Base-by-base conservation (phyloP, 2,329 filamentous ascomycete species). In the Didymella arachidicola region DNA sequence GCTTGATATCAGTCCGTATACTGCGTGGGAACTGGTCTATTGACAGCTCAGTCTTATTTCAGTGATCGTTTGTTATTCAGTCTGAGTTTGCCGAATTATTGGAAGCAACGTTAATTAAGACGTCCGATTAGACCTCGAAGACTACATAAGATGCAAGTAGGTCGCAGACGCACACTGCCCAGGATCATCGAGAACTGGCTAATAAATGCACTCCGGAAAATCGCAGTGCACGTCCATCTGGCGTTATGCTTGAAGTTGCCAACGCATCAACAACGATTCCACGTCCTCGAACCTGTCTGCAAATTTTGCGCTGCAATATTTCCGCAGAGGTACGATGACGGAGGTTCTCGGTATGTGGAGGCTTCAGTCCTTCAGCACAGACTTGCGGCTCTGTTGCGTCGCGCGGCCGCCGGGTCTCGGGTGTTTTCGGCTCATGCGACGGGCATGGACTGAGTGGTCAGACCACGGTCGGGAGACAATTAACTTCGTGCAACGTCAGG, bases 361-460 rank as follows among this genome's bases (percentile, higher is more conserved):
- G 46, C 29, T 54, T 12, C 25, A n/a, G 39, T 54, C 8, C 34
- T 14, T 39, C 18, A 45, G 56, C 56, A 59, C 56, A 54, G 56
- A 54, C 56, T 27, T 59, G 50, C 41, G 50, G 56, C 45, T 59
- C 50, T 59, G 56, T 53, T 59, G 50, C 22, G 45, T 59, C 50
- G 56, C 56, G 56, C 56, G 56, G 56, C 56, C 56, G 56, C 26
- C 50, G 50, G 55, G 51, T 47, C 27, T 51, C 56, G 56, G 56
- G 56, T 54, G 45, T 32, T 46, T n/a, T 54, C 56, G 56, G 56
- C 45, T 47, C 36, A 45, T 47, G 38, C 27, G 14, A 46, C 51
- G 41, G 32, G 38, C 26, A 18, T 52, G n/a, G 41, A 26, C 8
- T 34, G 42, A 30, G 42, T 19, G 56, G 50, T 43, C 50, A 59